Evolutionary conservation across 2,329 filamentous ascomycete species (phyloP).

Genomic region (Scolecobasidium constrictum): DNA sequence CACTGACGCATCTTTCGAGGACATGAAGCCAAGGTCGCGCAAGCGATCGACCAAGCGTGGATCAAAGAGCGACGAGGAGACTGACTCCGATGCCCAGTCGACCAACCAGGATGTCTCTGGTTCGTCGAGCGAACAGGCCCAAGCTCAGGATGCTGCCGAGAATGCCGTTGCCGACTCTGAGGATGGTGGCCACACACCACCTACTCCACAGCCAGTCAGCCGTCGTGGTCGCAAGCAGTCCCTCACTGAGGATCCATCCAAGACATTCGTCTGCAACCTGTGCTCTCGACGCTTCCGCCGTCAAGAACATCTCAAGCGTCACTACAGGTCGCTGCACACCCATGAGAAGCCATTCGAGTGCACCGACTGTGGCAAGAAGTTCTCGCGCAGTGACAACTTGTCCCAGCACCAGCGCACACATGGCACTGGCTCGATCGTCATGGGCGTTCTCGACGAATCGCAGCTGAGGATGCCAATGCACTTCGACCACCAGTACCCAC

Average conservation of each 20-base stretch:
- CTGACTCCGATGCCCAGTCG: conserved; percentile 20
- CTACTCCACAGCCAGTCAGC: conserved; percentile 42
- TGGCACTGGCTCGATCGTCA: conserved; percentile 77
- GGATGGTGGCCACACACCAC: conserved; percentile 9
- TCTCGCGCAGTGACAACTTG: conserved; percentile 94
- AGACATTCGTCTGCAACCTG: conserved; percentile 94
- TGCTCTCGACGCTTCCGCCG: conserved; percentile 96
- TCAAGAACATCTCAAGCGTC: conserved; percentile 96
- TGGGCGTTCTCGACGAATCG: conserved; percentile 71
- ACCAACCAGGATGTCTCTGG: conserved; percentile 15
- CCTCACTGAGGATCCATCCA: conserved; percentile 90
- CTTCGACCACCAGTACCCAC: conserved; percentile 9
- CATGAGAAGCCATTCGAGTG: conserved; percentile 98
- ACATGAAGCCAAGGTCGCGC: conserved; percentile 13
- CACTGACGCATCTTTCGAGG: conserved; percentile 33
- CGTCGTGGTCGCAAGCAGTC: conserved; percentile 98
- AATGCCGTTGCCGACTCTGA: conserved; percentile 24
- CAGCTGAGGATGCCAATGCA: conserved; percentile 39
- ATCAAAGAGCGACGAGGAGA: conserved; percentile 17
- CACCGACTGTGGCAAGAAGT: conserved; percentile 97
- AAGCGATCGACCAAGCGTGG: conserved; percentile 9
- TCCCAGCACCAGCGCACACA: conserved; percentile 93
- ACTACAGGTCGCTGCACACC: conserved; percentile 96
- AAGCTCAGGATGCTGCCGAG: conserved; percentile 28
- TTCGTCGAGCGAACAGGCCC: conserved; percentile 24